Conservation (phyloP, 768 basidiomycete genomes). For the Boletus eberwhitei region DNA sequence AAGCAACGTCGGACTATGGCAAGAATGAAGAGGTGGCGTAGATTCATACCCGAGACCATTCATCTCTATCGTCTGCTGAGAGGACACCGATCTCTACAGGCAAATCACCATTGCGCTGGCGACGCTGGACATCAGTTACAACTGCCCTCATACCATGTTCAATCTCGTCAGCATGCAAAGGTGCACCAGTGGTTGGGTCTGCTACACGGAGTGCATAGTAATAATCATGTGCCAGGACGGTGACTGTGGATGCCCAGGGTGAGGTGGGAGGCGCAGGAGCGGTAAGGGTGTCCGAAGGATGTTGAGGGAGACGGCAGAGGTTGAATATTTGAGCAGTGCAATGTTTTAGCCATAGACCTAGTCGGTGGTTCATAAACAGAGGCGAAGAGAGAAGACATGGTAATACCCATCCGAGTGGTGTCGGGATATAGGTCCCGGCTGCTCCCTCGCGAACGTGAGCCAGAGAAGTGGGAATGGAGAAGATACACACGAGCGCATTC, state of each 20-base stretch:
- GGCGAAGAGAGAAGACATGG: background rate
- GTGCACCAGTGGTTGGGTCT: slow-evolving; percentile 28
- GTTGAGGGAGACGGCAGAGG: slow-evolving; percentile 69
- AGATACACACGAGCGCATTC: slow-evolving; percentile 54
- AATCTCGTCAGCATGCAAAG: slow-evolving; percentile 38
- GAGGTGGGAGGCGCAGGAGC: slow-evolving; percentile 41
- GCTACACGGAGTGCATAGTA: slow-evolving; percentile 73
- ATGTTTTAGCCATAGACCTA: slow-evolving; percentile 64
- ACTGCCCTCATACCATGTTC: slow-evolving; percentile 45
- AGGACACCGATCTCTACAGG: slow-evolving; percentile 66
- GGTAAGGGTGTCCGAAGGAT: slow-evolving; percentile 58
- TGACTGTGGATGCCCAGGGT: slow-evolving; percentile 46
- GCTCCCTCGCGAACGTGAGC: slow-evolving; percentile 7
- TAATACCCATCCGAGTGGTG: slow-evolving; percentile 63
- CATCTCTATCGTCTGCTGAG: slow-evolving; percentile 77
- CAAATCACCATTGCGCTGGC: slow-evolving; percentile 49
- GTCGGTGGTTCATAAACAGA: background rate
- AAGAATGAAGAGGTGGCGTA: background rate
- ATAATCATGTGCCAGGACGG: slow-evolving; percentile 74
- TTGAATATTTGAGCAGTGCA: slow-evolving; percentile 67
- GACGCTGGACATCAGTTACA: slow-evolving; percentile 54
- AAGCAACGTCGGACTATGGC: background rate
- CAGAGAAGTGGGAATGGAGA: background rate
- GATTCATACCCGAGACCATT: slow-evolving; percentile 67
- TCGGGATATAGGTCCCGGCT: slow-evolving; percentile 72